These are phyloP conservation scores for Fusarium caatingaense DNA, from an alignment of 2,329 filamentous ascomycete species.

Conservation along the genomic window DNA sequence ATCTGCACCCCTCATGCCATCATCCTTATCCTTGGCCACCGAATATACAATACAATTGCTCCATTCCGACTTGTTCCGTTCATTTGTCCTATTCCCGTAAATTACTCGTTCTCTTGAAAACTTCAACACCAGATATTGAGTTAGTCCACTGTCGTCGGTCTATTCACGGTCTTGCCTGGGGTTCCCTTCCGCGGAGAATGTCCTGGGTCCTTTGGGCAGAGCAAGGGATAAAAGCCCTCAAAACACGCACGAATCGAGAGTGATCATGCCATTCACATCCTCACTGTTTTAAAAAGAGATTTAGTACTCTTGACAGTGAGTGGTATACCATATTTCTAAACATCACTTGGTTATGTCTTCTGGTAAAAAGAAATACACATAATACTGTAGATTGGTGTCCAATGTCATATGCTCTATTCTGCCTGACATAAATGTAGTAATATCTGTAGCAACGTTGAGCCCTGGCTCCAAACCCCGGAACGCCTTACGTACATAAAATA, in stretches of 20 bases:
- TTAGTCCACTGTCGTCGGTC: slow-evolving; percentile 36
- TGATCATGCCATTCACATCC: slow-evolving; percentile 32
- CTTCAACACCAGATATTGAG: slow-evolving; percentile 16
- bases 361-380: background rate
- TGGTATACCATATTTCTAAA: background rate
- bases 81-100: slow-evolving; percentile 19
- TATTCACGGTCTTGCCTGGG: slow-evolving; percentile 29
- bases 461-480: slow-evolving; percentile 33
- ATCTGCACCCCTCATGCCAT: slow-evolving; percentile 19
- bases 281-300: background rate
- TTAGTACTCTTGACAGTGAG: background rate
- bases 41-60: background rate
- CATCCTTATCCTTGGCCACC: slow-evolving; percentile 2
- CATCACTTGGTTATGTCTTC: background rate
- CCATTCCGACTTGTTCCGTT: slow-evolving; percentile 38
- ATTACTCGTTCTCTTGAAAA: slow-evolving; percentile 11
- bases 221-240: slow-evolving; percentile 10
- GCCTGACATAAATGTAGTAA: slow-evolving; percentile 24
- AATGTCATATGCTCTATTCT: slow-evolving; percentile 29
- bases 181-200: slow-evolving; percentile 15
- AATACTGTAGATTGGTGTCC: background rate
- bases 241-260: slow-evolving; percentile 23
- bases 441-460: slow-evolving; percentile 37
- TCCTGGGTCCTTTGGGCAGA: slow-evolving; percentile 10
- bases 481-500: slow-evolving; percentile 45